Evolutionary conservation across 768 basidiomycete genomes (phyloP).

Genomic region (Tulasnella sp.): DNA sequence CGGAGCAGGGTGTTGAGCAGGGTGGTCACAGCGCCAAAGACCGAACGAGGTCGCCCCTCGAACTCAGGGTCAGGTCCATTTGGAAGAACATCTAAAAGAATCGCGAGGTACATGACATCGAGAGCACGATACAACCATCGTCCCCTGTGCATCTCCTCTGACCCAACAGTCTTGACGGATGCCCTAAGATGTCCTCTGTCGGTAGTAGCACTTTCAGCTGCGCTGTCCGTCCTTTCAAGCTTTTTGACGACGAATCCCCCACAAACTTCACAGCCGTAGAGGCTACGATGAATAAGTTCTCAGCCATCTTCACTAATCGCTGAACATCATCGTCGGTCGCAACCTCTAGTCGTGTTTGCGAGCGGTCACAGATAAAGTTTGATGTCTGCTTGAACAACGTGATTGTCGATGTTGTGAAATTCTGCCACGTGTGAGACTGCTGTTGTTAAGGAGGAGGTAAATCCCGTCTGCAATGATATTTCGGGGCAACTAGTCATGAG

Average conservation of each 20-base stretch:
- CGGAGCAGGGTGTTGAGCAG: constrained; percentile 2
- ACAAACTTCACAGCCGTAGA: constrained; percentile 8
- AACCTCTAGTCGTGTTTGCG: background rate
- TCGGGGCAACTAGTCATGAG: constrained; percentile 29
- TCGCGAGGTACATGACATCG: too few species aligned
- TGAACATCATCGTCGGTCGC: background rate
- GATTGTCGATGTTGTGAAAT: constrained; percentile 16
- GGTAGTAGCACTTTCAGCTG: background rate
- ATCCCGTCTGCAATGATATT: constrained; percentile 21
- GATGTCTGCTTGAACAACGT: constrained; percentile 11
- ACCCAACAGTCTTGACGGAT: too few species aligned
- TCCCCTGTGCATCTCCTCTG: too few species aligned
- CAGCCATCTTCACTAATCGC: background rate
- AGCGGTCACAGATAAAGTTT: constrained; percentile 4
- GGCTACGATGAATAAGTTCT: constrained; percentile 8
- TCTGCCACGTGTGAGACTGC: background rate
- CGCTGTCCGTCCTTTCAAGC: background rate
- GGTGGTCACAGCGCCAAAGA: constrained; percentile 3
- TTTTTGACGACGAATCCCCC: background rate
- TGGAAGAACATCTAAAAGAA: too few species aligned
- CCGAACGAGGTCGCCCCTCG: background rate
- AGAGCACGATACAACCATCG: too few species aligned
- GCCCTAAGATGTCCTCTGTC: background rate
- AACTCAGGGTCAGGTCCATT: too few species aligned
- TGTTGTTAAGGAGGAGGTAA: background rate